Conservation (phyloP, 495 filamentous ascomycete genomes). For the Cladorrhinum samala region DNA sequence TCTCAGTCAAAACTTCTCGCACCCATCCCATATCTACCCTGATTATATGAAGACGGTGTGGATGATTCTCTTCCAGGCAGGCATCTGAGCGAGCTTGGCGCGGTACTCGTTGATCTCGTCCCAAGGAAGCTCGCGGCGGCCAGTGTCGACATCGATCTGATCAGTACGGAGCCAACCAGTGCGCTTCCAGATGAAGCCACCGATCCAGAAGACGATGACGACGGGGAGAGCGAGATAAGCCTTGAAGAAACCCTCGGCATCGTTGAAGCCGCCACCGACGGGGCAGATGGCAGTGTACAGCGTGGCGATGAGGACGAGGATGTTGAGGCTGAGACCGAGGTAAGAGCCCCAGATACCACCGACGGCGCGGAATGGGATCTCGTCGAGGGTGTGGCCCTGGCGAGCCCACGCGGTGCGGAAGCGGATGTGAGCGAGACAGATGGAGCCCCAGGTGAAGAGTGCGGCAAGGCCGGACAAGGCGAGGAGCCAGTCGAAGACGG, state of each 20-base stretch:
- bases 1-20: no score
- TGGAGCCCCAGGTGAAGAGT: conserved; percentile 70
- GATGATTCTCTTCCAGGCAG: conserved; percentile 44
- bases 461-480: conserved; percentile 62
- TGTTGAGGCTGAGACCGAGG: conserved; percentile 54
- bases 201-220: conserved; percentile 68
- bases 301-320: conserved; percentile 59
- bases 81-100: conserved; percentile 38
- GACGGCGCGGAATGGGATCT: conserved; percentile 63
- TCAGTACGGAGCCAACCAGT: conserved; percentile 45
- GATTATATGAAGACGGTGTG: conserved; percentile 44
- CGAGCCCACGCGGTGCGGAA: conserved; percentile 59
- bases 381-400: conserved; percentile 58
- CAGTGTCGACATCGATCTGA: conserved; percentile 60
- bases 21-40: no score
- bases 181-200: conserved; percentile 57
- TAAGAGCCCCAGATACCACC: conserved; percentile 64
- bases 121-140: conserved; percentile 53
- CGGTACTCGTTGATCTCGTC: conserved; percentile 46
- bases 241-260: conserved; percentile 62
- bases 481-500: conserved; percentile 61
- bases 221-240: conserved; percentile 79
- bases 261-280: conserved; percentile 37
- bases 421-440: conserved; percentile 62
- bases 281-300: conserved; percentile 49